Conservation (phyloP, 1,284 basidiomycete species). For the Trichosporon sp. region DNA sequence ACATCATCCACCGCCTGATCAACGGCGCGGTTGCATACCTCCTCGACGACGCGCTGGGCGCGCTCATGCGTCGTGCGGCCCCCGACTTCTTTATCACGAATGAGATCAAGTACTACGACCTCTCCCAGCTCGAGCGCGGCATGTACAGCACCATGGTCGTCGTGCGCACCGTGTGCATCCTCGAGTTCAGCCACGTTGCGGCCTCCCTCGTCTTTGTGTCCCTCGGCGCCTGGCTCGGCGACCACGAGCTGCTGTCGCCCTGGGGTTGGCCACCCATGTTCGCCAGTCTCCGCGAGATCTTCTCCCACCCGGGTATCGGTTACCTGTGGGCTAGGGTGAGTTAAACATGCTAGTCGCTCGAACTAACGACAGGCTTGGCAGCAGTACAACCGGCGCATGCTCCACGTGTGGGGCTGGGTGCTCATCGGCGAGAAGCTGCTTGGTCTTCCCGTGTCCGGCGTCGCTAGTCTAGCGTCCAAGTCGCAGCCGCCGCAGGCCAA, state of each 20-base stretch:
- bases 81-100: slow-evolving; percentile 30
- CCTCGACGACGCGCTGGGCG: not conserved
- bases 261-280: slow-evolving; percentile 46
- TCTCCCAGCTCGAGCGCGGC: slow-evolving; percentile 25
- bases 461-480: slow-evolving; percentile 1
- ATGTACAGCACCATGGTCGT: slow-evolving; percentile 30
- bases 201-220: slow-evolving; percentile 19
- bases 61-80: slow-evolving; percentile 22
- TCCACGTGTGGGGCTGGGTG: slow-evolving; percentile 38
- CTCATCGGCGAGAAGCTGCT: slow-evolving; percentile 39
- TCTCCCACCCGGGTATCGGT: slow-evolving; percentile 34
- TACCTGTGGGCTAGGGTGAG: slow-evolving; percentile 43
- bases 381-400: slow-evolving; percentile 36
- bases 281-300: slow-evolving; percentile 31
- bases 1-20: not conserved
- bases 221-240: slow-evolving; percentile 33
- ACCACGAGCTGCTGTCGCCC: slow-evolving; percentile 33
- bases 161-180: slow-evolving; percentile 22
- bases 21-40: not conserved
- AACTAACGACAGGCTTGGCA: slow-evolving; percentile 38
- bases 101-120: slow-evolving; percentile 17
- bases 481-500: not conserved
- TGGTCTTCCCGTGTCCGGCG: slow-evolving; percentile 35
- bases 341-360: not conserved
- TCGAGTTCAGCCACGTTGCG: slow-evolving; percentile 23